Base-by-base conservation (phyloP, 2,329 filamentous ascomycete genomes). In the Ophiostoma populinum region DNA sequence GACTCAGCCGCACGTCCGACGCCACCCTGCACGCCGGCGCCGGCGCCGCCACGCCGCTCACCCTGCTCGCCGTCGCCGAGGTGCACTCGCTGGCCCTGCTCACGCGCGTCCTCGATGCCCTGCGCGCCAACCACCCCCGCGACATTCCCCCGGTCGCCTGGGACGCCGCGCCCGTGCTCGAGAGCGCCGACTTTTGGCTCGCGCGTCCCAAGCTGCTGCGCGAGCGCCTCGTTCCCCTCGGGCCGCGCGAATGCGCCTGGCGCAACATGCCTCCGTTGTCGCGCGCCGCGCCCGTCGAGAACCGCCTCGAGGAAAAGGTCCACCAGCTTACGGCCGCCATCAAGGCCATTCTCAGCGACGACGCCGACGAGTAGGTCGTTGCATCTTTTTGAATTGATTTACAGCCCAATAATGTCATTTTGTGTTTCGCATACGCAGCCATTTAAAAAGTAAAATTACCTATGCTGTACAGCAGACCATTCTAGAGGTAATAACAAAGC, bases 121-220 rank as follows among this genome's bases (percentile, higher is more conserved):
- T 82, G 47, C 66, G 70, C 13, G 66, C 50, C 49, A 71, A 61
- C 35, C 81, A 80, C 33, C 66, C 67, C n/a, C 70, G 76, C 16
- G 75, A 83, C 17, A 75, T 94, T 2, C 70, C 76, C 11, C 62
- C 70, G 7, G 63, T 94, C 6, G 65, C 71, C 35, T 92, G 82
- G 75, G 82, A 94, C 49, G 64, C 69, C 10, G 63, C 65, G 1
- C 63, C 64, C 2, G 67, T 92, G 31, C 67, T 78, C 43, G 86
- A 92, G 51, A 83, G 90, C 47, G 70, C 92, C 5, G 82, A 92
- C 45, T 80, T 80, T 44, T 82, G 82, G 65, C 58, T 94, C 24
- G 66, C 71, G 19, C 75, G 75, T 35, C 67, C 74, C 39, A 71
- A 72, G 44, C 59, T 76, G 36, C 58, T 94, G 37, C 67, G 76